A percentile compares a stretch with the other conserved stretches of the same genome.
Conservation (phyloP, 1,284 basidiomycete species). For the Ceratobasidium sp. region DNA sequence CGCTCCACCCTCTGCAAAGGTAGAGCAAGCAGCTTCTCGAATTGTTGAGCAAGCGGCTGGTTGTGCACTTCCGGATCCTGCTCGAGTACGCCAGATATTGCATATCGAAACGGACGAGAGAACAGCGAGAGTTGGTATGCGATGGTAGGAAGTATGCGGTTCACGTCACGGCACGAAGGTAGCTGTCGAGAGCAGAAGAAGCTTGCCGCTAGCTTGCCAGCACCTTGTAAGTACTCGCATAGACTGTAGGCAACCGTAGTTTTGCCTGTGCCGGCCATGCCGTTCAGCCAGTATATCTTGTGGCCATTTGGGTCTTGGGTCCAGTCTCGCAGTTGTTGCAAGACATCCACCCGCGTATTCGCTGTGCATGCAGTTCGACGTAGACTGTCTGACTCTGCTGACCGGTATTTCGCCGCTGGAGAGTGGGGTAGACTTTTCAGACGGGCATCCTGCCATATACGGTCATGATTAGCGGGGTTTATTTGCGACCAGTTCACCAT, state of each 20-base stretch:
- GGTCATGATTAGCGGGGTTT: not conserved
- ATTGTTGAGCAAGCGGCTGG: not conserved
- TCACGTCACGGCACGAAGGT: slow-evolving; percentile 10
- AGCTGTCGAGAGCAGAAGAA: slow-evolving; percentile 10
- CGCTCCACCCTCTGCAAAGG: not conserved
- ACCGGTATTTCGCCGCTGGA: not conserved
- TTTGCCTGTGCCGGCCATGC: slow-evolving; percentile 30
- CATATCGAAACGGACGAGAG: not conserved
- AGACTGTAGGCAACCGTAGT: slow-evolving; percentile 8
- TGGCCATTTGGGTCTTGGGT: not conserved
- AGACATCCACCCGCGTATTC: not conserved
- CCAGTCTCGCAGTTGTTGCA: not conserved
- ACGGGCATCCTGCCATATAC: not conserved
- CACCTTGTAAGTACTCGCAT: not conserved
- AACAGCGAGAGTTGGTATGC: not conserved
- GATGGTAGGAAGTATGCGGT: slow-evolving; percentile 9
- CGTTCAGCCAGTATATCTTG: slow-evolving; percentile 25
- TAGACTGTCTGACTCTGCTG: not conserved
- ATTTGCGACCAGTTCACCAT: not conserved
- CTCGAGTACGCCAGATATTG: not conserved
- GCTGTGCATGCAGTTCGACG: not conserved
- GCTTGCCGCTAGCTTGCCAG: slow-evolving; percentile 1
- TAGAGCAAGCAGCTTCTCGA: not conserved
- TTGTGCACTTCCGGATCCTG: not conserved
- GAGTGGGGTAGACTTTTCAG: not conserved